A percentile compares a stretch with the other conserved stretches of the same genome.
These are phyloP conservation scores for Fusarium sp. DNA, from an alignment of 2,329 filamentous ascomycete species.

Conservation along the genomic window DNA sequence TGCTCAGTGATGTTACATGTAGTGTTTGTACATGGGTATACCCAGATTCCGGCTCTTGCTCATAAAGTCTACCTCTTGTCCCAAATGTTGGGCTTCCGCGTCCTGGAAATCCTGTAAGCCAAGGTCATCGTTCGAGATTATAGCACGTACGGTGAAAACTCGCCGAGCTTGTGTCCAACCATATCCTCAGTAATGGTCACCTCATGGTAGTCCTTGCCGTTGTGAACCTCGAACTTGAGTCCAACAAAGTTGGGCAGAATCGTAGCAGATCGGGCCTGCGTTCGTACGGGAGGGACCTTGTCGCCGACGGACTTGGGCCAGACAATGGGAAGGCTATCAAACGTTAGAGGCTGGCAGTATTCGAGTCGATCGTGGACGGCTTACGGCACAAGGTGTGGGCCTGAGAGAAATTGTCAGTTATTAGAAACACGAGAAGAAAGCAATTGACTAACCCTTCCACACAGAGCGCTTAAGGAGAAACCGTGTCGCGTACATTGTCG, in stretches of 20 bases:
- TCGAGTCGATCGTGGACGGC: slow-evolving; percentile 33
- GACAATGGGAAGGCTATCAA: slow-evolving; percentile 71
- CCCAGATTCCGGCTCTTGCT: slow-evolving; percentile 31
- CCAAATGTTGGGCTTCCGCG: slow-evolving; percentile 70
- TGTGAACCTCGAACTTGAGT: slow-evolving; percentile 89
- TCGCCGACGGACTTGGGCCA: slow-evolving; percentile 69
- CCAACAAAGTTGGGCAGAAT: slow-evolving; percentile 95
- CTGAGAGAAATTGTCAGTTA: slow-evolving; percentile 47
- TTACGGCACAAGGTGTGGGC: slow-evolving; percentile 67
- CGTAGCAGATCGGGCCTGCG: slow-evolving; percentile 87
- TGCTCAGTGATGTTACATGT: slow-evolving; percentile 46
- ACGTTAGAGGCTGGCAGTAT: slow-evolving; percentile 41
- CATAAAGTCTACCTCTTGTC: slow-evolving; percentile 49
- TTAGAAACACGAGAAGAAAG: neutral
- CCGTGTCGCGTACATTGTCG: slow-evolving; percentile 75
- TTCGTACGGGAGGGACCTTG: slow-evolving; percentile 79
- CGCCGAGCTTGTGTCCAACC: slow-evolving; percentile 94
- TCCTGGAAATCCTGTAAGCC: slow-evolving; percentile 52
- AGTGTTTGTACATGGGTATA: slow-evolving; percentile 46
- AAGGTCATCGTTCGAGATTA: neutral
- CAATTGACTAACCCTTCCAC: slow-evolving; percentile 78
- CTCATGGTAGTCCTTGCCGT: slow-evolving; percentile 88
- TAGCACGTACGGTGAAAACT: slow-evolving; percentile 83
- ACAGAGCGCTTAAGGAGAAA: slow-evolving; percentile 79
- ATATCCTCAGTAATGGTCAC: slow-evolving; percentile 92